Evolutionary conservation across 306 rosid genomes (phyloP).

Genomic region (Cucumis cinereus): DNA sequence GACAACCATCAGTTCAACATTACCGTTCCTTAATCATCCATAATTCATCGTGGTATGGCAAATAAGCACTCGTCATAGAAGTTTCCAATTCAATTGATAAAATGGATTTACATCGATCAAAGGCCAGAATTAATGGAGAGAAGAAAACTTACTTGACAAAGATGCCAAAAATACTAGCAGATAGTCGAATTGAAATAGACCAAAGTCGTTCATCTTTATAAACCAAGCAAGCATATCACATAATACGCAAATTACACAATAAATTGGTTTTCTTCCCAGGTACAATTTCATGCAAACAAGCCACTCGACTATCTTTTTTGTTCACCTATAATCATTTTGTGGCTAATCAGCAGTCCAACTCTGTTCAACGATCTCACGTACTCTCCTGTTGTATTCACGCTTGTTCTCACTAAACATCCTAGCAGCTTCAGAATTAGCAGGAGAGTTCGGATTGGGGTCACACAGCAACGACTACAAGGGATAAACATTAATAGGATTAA

Average conservation of each 20-base stretch:
- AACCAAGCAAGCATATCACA: constrained; percentile 40
- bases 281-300: constrained; percentile 39
- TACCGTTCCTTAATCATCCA: not conserved
- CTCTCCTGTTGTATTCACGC: constrained; percentile 88
- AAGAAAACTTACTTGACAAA: constrained; percentile 1
- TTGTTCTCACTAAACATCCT: constrained; percentile 91
- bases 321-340: constrained; percentile 11
- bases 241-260: not conserved
- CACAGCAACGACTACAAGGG: constrained; percentile 84
- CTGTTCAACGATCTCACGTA: constrained; percentile 91
- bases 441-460: constrained; percentile 97
- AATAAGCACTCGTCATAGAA: not conserved
- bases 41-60: not conserved
- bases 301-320: constrained; percentile 25
- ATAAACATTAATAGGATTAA: not conserved
- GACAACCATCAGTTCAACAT: not conserved
- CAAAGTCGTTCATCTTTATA: constrained; percentile 7
- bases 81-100: not conserved
- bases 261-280: constrained; percentile 28
- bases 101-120: not conserved
- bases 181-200: not conserved
- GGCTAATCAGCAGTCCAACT: constrained; percentile 97
- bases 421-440: constrained; percentile 97
- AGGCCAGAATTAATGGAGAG: not conserved
- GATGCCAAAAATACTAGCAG: constrained; percentile 1